Evolutionary conservation across 768 basidiomycete genomes (phyloP).

Genomic region (Dioszegia aurantiaca): DNA sequence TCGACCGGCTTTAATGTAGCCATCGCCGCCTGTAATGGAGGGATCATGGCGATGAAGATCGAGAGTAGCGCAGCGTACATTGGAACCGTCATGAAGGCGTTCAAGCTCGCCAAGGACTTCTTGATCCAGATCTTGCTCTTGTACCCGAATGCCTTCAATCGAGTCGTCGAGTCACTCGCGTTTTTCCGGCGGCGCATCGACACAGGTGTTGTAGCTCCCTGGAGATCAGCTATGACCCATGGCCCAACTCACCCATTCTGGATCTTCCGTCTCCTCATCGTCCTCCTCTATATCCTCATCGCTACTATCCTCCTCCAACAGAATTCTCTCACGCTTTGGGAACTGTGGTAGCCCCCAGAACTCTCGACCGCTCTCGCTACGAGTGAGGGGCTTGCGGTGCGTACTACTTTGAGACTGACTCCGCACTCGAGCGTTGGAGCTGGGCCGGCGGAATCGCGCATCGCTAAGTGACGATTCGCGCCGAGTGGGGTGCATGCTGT

Average conservation of each 20-base stretch:
- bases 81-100: slow-evolving; percentile 82
- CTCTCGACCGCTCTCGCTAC: slow-evolving; percentile 49
- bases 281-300: slow-evolving; percentile 33
- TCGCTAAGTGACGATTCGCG: neutral
- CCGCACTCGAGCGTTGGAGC: neutral
- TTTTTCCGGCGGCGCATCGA: slow-evolving; percentile 17
- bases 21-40: slow-evolving; percentile 69
- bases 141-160: slow-evolving; percentile 19
- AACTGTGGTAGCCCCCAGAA: slow-evolving; percentile 50
- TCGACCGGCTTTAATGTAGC: slow-evolving; percentile 59
- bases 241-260: slow-evolving; percentile 43
- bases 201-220: slow-evolving; percentile 28
- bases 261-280: slow-evolving; percentile 30
- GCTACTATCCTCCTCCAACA: slow-evolving; percentile 32
- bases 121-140: slow-evolving; percentile 23
- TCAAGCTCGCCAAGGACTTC: slow-evolving; percentile 53
- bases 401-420: slow-evolving; percentile 13
- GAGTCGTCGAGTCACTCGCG: slow-evolving; percentile 23
- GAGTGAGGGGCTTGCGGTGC: slow-evolving; percentile 26
- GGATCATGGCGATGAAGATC: slow-evolving; percentile 71
- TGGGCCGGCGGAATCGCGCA: neutral
- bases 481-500: slow-evolving; percentile 8
- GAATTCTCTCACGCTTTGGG: slow-evolving; percentile 24
- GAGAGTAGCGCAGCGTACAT: slow-evolving; percentile 75
- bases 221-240: neutral